Conservation (phyloP, 1,139 yeast species). For the Lodderomyces orthopsilosis region DNA sequence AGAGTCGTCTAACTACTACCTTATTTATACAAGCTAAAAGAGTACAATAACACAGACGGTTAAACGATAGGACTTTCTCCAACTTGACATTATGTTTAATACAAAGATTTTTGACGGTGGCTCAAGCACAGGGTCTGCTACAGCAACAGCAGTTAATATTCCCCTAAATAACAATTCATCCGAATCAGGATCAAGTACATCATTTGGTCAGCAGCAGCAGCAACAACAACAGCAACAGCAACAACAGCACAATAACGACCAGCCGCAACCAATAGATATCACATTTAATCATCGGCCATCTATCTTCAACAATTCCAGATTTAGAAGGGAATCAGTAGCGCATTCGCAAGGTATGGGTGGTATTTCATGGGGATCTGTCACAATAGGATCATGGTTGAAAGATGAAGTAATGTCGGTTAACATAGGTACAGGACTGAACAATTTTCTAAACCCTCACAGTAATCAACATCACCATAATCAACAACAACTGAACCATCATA, state of each 20-base stretch:
- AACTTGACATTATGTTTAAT: conserved; percentile 24
- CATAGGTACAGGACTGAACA: conserved; percentile 5
- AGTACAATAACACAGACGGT: too few species aligned
- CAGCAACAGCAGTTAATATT: conserved; percentile 14
- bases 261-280: conserved; percentile 48
- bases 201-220: neutral
- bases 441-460: neutral
- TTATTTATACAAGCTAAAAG: neutral
- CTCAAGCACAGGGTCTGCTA: conserved; percentile 9
- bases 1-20: neutral
- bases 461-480: conserved; percentile 15
- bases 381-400: conserved; percentile 93
- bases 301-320: conserved; percentile 34
- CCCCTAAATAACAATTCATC: conserved; percentile 6
- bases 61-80: too few species aligned
- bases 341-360: conserved; percentile 98
- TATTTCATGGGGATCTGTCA: conserved; percentile 95
- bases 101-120: conserved; percentile 31
- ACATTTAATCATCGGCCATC: conserved; percentile 45
- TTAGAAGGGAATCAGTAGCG: conserved; percentile 85
- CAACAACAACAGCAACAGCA: conserved; percentile 1
- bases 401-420: conserved; percentile 76
- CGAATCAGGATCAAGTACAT: neutral
- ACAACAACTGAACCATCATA: conserved; percentile 16
- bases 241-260: conserved; percentile 3